Evolutionary conservation across 1,284 basidiomycete genomes (phyloP).

Genomic region (Porphyrellus sp.): DNA sequence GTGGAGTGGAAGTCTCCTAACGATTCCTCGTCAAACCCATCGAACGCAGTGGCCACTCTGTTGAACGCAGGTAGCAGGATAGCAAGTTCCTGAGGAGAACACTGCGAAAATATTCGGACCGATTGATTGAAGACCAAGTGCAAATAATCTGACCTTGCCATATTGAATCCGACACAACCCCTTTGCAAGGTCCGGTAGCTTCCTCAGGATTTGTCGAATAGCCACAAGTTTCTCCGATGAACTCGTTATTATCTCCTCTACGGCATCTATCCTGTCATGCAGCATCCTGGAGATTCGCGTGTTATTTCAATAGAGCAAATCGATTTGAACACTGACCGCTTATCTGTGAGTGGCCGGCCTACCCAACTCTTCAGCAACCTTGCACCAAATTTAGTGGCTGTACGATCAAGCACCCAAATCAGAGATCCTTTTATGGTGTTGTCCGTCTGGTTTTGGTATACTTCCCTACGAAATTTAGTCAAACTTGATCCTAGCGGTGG

Average conservation of each 20-base stretch:
- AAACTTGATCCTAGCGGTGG: slow-evolving; percentile 3
- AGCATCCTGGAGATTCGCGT: slow-evolving; percentile 50
- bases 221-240: slow-evolving; percentile 56
- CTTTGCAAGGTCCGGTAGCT: slow-evolving; percentile 84
- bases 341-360: slow-evolving; percentile 78
- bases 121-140: not conserved
- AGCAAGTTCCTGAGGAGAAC: slow-evolving; percentile 82
- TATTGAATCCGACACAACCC: slow-evolving; percentile 90
- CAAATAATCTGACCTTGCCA: slow-evolving; percentile 59
- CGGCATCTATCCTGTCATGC: slow-evolving; percentile 76
- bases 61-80: slow-evolving; percentile 75
- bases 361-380: slow-evolving; percentile 86
- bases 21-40: slow-evolving; percentile 41
- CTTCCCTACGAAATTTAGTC: slow-evolving; percentile 52
- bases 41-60: slow-evolving; percentile 70
- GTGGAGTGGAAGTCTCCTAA: slow-evolving; percentile 59
- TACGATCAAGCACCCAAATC: slow-evolving; percentile 84
- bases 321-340: slow-evolving; percentile 45
- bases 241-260: slow-evolving; percentile 74
- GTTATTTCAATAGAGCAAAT: slow-evolving; percentile 2
- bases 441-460: slow-evolving; percentile 89
- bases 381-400: slow-evolving; percentile 86
- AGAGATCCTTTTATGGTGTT: slow-evolving; percentile 73
- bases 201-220: slow-evolving; percentile 68
- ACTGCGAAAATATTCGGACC: slow-evolving; percentile 41